A percentile compares a stretch with the other conserved stretches of the same genome.
Conservation (phyloP, 768 basidiomycete genomes). For the Lentinula aciculospora region DNA sequence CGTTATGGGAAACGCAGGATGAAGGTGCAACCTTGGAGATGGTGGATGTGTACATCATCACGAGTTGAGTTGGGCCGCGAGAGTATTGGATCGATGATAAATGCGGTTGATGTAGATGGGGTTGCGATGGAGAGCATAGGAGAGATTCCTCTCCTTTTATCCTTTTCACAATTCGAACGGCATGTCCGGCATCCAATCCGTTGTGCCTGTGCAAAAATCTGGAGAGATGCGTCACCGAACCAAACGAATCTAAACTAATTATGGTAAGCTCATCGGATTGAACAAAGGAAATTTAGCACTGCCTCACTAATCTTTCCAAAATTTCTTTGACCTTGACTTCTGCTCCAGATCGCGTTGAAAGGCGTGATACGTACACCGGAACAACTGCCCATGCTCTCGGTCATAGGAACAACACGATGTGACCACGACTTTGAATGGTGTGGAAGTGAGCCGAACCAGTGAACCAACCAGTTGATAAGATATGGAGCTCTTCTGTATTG, state of each 20-base stretch:
- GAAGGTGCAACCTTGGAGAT: neutral
- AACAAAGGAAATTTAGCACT: neutral
- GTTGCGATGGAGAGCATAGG: neutral
- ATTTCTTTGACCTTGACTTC: neutral
- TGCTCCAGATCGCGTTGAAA: neutral
- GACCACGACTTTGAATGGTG: slow-evolving; percentile 14
- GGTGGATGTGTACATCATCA: neutral
- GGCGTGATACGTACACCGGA: slow-evolving; percentile 9
- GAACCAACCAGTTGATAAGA: neutral
- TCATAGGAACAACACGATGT: slow-evolving; percentile 28
- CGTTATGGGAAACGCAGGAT: neutral
- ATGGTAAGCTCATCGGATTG: neutral
- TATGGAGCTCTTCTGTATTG: neutral
- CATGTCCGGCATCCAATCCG: neutral
- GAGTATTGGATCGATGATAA: neutral
- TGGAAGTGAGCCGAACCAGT: slow-evolving; percentile 6
- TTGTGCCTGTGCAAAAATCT: neutral
- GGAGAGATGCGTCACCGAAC: neutral
- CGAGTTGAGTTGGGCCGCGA: neutral
- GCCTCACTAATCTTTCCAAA: neutral
- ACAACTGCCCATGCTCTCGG: slow-evolving; percentile 9
- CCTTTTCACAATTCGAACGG: neutral
- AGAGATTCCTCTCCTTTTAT: neutral
- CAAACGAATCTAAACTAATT: neutral
- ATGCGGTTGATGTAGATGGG: neutral